These are phyloP conservation scores for Rostrohypoxylon terebratum DNA, from an alignment of 495 filamentous ascomycete genomes.

Conservation along the genomic window DNA sequence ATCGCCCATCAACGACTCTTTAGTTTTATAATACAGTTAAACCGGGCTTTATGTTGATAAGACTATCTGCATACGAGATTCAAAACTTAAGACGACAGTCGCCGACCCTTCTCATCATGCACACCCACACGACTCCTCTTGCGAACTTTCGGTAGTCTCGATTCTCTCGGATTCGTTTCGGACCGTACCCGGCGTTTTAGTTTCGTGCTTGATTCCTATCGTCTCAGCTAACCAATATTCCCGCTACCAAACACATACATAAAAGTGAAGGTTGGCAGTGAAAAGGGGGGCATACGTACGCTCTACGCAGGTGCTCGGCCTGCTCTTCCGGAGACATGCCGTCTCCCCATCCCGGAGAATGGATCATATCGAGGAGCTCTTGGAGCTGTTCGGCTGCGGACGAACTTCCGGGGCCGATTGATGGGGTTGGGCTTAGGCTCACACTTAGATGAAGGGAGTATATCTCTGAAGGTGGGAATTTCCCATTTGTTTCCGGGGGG, in stretches of 20 bases:
- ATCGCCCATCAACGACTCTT: too few relatives aligned
- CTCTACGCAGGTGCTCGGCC: conserved; percentile 26
- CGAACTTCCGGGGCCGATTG: conserved; percentile 2
- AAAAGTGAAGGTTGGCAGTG: not conserved
- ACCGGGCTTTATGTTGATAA: not conserved
- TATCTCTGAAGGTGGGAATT: not conserved
- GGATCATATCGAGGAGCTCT: conserved; percentile 3
- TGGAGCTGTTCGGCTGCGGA: conserved; percentile 24
- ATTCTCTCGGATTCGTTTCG: conserved; percentile 35
- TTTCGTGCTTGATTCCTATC: conserved; percentile 15
- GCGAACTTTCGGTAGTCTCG: conserved; percentile 28
- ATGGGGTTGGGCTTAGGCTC: not conserved
- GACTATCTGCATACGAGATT: not conserved
- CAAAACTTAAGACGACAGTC: not conserved
- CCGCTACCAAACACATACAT: not conserved
- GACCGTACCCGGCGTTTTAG: conserved; percentile 28
- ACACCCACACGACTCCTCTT: conserved; percentile 15
- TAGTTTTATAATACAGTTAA: not conserved
- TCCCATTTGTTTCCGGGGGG: not conserved
- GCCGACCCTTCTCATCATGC: not conserved
- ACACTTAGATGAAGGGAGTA: conserved; percentile 24
- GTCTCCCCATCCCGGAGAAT: conserved; percentile 23
- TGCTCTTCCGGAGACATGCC: conserved; percentile 30
- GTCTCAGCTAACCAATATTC: conserved; percentile 3
- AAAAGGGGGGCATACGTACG: conserved; percentile 29